phyloP scores from a whole-genome alignment of 2,329 filamentous ascomycete genomes.

The Penicillium concentricum region DNA sequence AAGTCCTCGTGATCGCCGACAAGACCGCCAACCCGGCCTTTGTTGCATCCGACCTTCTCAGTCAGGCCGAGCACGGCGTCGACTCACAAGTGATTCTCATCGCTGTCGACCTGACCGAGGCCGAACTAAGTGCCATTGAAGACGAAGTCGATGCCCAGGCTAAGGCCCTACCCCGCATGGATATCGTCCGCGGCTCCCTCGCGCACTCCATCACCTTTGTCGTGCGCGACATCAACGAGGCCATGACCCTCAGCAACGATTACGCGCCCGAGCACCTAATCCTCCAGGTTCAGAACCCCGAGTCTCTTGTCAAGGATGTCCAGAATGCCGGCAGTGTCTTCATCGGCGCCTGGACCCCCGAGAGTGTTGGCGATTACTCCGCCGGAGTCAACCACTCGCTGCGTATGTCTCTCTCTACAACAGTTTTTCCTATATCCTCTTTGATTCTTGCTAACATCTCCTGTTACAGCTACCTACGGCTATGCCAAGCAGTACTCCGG shows the following conservation, averaged over 20 bases:
- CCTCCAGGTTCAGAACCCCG: slow-evolving; percentile 77
- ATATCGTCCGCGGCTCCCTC: slow-evolving; percentile 88
- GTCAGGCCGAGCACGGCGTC: slow-evolving; percentile 93
- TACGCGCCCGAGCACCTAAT: slow-evolving; percentile 98
- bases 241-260: slow-evolving; percentile 80
- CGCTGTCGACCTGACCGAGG: slow-evolving; percentile 73
- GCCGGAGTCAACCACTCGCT: slow-evolving; percentile 97
- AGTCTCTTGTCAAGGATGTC: slow-evolving; percentile 71
- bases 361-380: slow-evolving; percentile 97
- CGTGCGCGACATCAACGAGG: slow-evolving; percentile 68
- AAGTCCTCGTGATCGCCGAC: slow-evolving; percentile 95
- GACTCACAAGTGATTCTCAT: slow-evolving; percentile 95
- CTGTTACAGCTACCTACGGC: slow-evolving; percentile 77
- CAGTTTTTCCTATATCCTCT: background rate
- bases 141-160: slow-evolving; percentile 88
- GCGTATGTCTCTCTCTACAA: slow-evolving; percentile 62
- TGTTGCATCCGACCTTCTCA: slow-evolving; percentile 90
- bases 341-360: slow-evolving; percentile 92
- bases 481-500: slow-evolving; percentile 98
- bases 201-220: slow-evolving; percentile 86
- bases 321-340: slow-evolving; percentile 96
- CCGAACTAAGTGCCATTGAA: slow-evolving; percentile 77
- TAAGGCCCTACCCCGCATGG: slow-evolving; percentile 79
- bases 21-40: slow-evolving; percentile 85
- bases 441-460: slow-evolving; percentile 20